Evolutionary conservation across 805 yeast genomes (phyloP), one percentile per base, ranked within the genome.

Genomic region (Allodekkera sacchari): DNA sequence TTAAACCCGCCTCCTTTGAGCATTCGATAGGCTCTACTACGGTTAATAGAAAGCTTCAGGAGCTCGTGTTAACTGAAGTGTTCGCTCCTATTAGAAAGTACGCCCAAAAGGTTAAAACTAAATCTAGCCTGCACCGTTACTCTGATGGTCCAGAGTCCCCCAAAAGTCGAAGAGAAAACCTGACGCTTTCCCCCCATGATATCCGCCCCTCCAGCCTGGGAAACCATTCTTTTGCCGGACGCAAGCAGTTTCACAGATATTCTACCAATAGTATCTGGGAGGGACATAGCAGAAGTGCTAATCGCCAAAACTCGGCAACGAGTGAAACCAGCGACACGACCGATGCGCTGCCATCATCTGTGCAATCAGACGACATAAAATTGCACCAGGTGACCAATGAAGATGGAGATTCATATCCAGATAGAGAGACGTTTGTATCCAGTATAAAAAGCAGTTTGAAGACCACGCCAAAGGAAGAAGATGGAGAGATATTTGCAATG

Each of bases 41-140:
- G 4, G 75, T 82, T 4, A 83, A 83, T 49, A 65, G 74, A n/a
- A 72, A 75, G 45, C 56, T 83, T 18, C 79, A 80, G 44, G 89
- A 82, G 43, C 57, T 76, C 30, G 83, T 83, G 0, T 51, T 83
- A 16, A 68, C 72, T 20, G 94, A 83, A 48, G 92, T 81, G 0
- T 81, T 83, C 57, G 74, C 76, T 4, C 76, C 77, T 12, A 56
- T 57, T 12, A 52, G 49, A 28, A 54, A 53, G 30, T 57, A 55
- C 31, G 53, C 59, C 2, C 42, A 42, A 20, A 43, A 37, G 16
- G 50, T 43, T 7, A 40, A 40, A 18, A 37, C 27, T 12, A 40
- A 42, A 24, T 32, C 41, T 22, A 30, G 16, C 18, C 28, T 10
- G 31, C n/a, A n/a, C n/a, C n/a, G n/a, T n/a, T n/a, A n/a, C n/a